Conservation (phyloP, 345 rosid species). For the Xanthoceras sorbifolium region DNA sequence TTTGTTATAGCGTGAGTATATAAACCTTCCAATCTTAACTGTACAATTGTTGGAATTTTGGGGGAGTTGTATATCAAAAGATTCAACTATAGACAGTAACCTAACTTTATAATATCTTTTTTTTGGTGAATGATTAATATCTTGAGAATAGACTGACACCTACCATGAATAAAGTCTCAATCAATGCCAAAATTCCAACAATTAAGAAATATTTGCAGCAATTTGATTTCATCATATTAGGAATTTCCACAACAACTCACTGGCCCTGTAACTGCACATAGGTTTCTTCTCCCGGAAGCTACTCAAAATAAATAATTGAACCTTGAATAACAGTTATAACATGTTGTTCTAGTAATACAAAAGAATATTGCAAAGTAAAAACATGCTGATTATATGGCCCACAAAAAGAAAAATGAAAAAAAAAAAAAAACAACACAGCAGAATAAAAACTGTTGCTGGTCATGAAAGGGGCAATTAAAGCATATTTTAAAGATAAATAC, state of each 20-base stretch:
- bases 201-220: background rate
- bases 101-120: background rate
- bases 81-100: constrained; percentile 16
- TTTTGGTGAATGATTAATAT: background rate
- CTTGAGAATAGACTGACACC: constrained; percentile 29
- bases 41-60: background rate
- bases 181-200: constrained; percentile 14
- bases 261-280: background rate
- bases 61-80: background rate
- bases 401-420: no score
- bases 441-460: no score
- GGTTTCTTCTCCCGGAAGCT: background rate
- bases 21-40: background rate
- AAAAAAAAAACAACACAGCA: no score
- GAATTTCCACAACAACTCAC: constrained; percentile 25
- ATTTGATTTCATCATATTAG: constrained; percentile 4
- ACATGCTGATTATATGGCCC: no score
- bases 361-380: background rate
- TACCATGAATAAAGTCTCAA: constrained; percentile 9
- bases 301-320: background rate
- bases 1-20: background rate
- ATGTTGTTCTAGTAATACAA: background rate
- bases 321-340: background rate
- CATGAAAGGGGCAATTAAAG: no score
- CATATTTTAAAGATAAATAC: no score